Evolutionary conservation across 1,284 basidiomycete genomes (phyloP), one percentile per base, ranked within the genome.

Genomic region (Cerioporus squamosus): DNA sequence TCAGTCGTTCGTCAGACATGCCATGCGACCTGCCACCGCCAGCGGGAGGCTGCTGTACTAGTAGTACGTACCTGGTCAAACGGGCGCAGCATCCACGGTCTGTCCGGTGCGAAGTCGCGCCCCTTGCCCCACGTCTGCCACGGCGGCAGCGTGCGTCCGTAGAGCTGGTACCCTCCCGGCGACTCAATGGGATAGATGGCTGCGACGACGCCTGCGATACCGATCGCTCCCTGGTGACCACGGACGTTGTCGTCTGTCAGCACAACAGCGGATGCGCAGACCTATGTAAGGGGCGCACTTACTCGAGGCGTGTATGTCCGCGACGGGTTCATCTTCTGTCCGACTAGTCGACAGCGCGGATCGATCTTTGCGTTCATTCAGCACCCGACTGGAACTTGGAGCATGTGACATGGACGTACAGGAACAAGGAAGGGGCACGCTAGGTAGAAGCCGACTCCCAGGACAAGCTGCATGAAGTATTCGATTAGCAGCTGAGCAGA

Each of bases 141-240:
- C 0, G 80, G 74, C 2, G 87, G 82, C 1, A 88, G 68, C 2
- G 85, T 83, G 17, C 82, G 73, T 0, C 81, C 88, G 63, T 80
- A 86, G 3, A 88, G 73, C 65, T 87, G 86, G 68, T 88, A 89
- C 0, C 86, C 85, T 20, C 87, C 87, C 0, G 87, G 87, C 3
- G 82, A 86, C 53, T 84, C 83, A 44, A 87, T 78, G 0, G 86
- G 88, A 63, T 89, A 91, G 57, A 90, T 88, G 3, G 83, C 84
- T 5, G 81, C 79, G 12, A 85, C 81, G 0, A 81, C 75, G 2
- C 86, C 85, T 2, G 85, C 82, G 26, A 87, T 82, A 0, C 87
- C 85, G 31, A 90, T 77, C 0, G 88, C 85, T 10, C 88, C 86
- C 84, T 87, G 59, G 2, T 10, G n/a, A n/a, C n/a, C n/a, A n/a